Evolutionary conservation across 257 asterid genomes (phyloP), one percentile per base, ranked within the genome.

Genomic region (Solanum corneliomulleri): DNA sequence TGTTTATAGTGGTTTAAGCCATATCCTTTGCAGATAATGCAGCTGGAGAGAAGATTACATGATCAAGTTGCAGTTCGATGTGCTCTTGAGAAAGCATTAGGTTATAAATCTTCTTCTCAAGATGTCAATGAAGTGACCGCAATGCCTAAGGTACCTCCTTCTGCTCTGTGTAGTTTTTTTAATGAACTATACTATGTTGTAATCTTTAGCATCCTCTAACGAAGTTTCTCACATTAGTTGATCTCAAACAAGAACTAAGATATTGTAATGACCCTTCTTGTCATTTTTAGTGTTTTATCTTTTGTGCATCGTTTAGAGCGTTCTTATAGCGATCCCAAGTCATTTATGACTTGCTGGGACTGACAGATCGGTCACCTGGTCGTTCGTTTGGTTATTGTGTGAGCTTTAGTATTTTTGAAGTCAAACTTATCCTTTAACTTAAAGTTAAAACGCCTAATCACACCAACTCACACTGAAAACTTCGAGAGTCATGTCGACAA

Each of bases 61-160:
- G 95, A 95, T 85, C 98, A 96, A 91, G 94, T 94, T 37, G 90
- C 96, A 11, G 97, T 95, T 90, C 97, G 98, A 14, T 93, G 97
- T 87, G 94, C 95, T 76, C 91, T 96, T 37, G 99, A 96, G 91
- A 95, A 91, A 87, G 99, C 98, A 64, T 93, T 96, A 88, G 99
- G 99, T 91, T 92, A 94, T 89, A 89, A 88, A 87, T 87, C 93
- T 83, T 91, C 95, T 35, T 91, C 96, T 44, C 92, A 84, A 18
- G 89, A 86, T 39, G 74, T 91, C 70, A 58, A 90, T 27, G 87
- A 78, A 71, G 94, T 91, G 81, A 89, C 92, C 86, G 82, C 90
- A 76, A 93, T 95, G 90, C 98, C 98, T 88, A 93, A 94, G 98
- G 99, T 96, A 87, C 49, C 44, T 39, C 25, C 68, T 81, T 58